Conservation (phyloP, 2,329 filamentous ascomycete genomes). For the Aspergillus clavatus region DNA sequence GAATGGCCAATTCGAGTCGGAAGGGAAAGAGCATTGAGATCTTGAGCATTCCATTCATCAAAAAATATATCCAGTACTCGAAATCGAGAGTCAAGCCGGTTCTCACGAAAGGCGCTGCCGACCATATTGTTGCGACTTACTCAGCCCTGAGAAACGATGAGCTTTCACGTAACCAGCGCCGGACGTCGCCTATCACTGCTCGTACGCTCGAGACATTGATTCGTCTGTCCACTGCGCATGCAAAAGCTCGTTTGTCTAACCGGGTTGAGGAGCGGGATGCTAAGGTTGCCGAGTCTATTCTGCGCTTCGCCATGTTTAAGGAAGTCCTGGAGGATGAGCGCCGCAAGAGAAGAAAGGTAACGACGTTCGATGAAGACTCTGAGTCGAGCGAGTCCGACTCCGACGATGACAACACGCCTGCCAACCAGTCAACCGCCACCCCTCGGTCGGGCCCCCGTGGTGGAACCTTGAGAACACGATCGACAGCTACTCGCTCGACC, state of each 20-base stretch:
- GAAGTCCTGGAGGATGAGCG: conserved; percentile 78
- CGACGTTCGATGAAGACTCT: conserved; percentile 59
- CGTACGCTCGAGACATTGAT: conserved; percentile 98
- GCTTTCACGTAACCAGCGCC: conserved; percentile 86
- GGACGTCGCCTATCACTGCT: conserved; percentile 91
- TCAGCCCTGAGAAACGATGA: conserved; percentile 93
- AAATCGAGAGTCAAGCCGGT: conserved; percentile 87
- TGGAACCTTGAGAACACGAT: conserved; percentile 30
- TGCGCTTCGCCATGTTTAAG: conserved; percentile 95
- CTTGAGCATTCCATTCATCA: conserved; percentile 94
- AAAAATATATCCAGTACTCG: conserved; percentile 98
- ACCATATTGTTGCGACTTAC: conserved; percentile 87
- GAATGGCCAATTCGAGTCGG: conserved; percentile 73
- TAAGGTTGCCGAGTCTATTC: conserved; percentile 76
- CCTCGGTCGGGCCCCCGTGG: conserved; percentile 31
- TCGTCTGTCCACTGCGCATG: conserved; percentile 91
- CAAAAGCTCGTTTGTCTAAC: conserved; percentile 83
- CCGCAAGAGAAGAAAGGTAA: conserved; percentile 76
- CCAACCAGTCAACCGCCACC: conserved; percentile 26
- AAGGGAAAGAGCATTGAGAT: conserved; percentile 76
- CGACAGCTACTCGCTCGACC: conserved; percentile 33
- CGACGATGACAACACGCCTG: conserved; percentile 23
- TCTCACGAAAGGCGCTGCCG: conserved; percentile 83
- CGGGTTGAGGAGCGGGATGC: conserved; percentile 88
- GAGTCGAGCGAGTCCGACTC: conserved; percentile 40